A percentile compares a stretch with the other conserved stretches of the same genome.
phyloP scores from a whole-genome alignment of 768 basidiomycete species.

The Calocybe cyanea region DNA sequence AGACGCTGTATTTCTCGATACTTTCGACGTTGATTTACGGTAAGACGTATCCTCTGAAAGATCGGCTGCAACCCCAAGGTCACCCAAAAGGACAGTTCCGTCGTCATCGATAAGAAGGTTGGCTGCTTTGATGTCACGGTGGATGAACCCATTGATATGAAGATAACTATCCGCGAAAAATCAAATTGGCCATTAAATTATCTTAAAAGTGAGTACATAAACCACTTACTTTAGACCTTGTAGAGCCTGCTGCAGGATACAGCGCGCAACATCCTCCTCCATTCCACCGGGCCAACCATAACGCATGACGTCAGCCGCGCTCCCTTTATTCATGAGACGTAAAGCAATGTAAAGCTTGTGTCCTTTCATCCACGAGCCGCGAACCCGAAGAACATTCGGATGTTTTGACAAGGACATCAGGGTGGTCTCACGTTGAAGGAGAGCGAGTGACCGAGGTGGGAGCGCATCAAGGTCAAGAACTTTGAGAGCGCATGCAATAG shows the following conservation, averaged over 20 bases:
- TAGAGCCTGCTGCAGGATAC: slow-evolving; percentile 80
- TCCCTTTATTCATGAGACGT: slow-evolving; percentile 87
- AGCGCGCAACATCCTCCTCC: slow-evolving; percentile 85
- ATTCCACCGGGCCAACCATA: slow-evolving; percentile 87
- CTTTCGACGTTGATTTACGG: slow-evolving; percentile 17
- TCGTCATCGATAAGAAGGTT: slow-evolving; percentile 91
- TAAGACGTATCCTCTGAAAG: slow-evolving; percentile 61
- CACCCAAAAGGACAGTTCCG: slow-evolving; percentile 86
- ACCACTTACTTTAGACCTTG: slow-evolving; percentile 76
- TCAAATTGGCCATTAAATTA: slow-evolving; percentile 3
- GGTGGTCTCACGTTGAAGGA: slow-evolving; percentile 81
- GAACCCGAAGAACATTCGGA: slow-evolving; percentile 88
- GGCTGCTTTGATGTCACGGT: slow-evolving; percentile 91
- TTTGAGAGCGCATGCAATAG: slow-evolving; percentile 76
- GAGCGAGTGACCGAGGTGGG: slow-evolving; percentile 62
- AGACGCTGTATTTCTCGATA: slow-evolving; percentile 27
- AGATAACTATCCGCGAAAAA: slow-evolving; percentile 54
- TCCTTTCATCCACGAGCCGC: slow-evolving; percentile 84
- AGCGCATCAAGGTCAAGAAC: slow-evolving; percentile 85
- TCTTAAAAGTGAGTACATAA: not conserved
- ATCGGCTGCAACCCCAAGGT: slow-evolving; percentile 89
- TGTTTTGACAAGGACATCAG: slow-evolving; percentile 92
- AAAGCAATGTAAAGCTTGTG: slow-evolving; percentile 83
- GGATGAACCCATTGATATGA: slow-evolving; percentile 88
- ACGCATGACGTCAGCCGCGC: slow-evolving; percentile 79